Evolutionary conservation across 345 rosid genomes (phyloP), one percentile per base, ranked within the genome.

Genomic region (Nasturtium officinale): DNA sequence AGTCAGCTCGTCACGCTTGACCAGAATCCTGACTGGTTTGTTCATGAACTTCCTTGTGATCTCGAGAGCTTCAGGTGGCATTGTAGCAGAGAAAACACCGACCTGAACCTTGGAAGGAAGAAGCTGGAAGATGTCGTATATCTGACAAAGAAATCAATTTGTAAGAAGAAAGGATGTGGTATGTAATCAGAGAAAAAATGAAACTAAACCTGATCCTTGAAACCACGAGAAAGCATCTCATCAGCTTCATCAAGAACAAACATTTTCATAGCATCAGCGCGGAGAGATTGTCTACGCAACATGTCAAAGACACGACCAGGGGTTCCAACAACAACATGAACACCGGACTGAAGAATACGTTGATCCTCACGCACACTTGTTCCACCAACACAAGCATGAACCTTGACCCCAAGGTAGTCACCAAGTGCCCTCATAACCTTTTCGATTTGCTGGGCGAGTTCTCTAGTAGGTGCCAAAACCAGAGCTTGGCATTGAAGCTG

Each of bases 231-330:
- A 59, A 92, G 97, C 98, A 92, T 92, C 61, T 92, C 97, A 86
- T 92, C 98, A 40, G 98, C 96, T 81, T 92, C 98, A 65, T 92
- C 98, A 73, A 92, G 80, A 16, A 92, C 97, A 75, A 90, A 92
- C 93, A 90, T 93, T 67, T 62, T 89, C 55, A 93, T 93, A 17
- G 84, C 75, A 72, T 90, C 97, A 3, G 94, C 85, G 2, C 89
- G 87, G 37, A 93, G 94, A 3, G 96, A 93, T 60, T 93, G 92
- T 80, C 97, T 86, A 9, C 89, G 82, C 69, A 92, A 73, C 98
- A 92, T 89, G 85, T 92, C 98, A 71, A 90, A 92, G 43, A 92
- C 98, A 83, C 98, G 98, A 20, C 96, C 96, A 26, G 98, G 98
- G 33, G 98, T 92, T 8, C 98, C 98, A 33, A 92, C 98, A 35